phyloP scores from a whole-genome alignment of 1,284 basidiomycete species.

The Phylloboletellus chloephorus region DNA sequence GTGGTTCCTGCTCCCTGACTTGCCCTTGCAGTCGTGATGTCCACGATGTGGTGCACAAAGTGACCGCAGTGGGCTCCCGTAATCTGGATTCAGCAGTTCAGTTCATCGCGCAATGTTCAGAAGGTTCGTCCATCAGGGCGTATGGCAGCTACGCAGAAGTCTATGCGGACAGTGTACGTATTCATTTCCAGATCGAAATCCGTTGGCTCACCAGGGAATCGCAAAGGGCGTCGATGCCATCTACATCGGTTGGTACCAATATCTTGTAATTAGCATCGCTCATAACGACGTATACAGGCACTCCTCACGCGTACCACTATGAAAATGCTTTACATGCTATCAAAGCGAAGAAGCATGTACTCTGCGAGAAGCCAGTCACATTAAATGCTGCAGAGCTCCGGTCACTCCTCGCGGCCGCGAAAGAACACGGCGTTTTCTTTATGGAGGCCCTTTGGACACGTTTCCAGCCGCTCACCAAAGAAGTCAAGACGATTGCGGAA shows the following conservation, averaged over 20 bases:
- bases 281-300: conserved; percentile 44
- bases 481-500: conserved; percentile 61
- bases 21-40: conserved; percentile 51
- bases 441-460: conserved; percentile 88
- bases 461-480: conserved; percentile 67
- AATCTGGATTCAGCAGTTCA: conserved; percentile 61
- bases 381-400: conserved; percentile 60
- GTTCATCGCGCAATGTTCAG: conserved; percentile 57
- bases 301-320: conserved; percentile 85
- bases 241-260: conserved; percentile 60
- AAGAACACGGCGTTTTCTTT: conserved; percentile 74
- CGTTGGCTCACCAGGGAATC: conserved; percentile 9
- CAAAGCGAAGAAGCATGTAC: conserved; percentile 77
- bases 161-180: conserved; percentile 59
- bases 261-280: conserved; percentile 1
- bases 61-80: conserved; percentile 79
- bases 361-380: conserved; percentile 81
- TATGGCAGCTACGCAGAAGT: conserved; percentile 79
- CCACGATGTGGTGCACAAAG: conserved; percentile 69
- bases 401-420: conserved; percentile 67
- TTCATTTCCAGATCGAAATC: conserved; percentile 3
- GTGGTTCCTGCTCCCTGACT: background rate
- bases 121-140: conserved; percentile 52
- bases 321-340: conserved; percentile 73
- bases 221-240: conserved; percentile 70